Conservation (phyloP, 179 eudicot genomes). For the Vitellaria paradoxa region DNA sequence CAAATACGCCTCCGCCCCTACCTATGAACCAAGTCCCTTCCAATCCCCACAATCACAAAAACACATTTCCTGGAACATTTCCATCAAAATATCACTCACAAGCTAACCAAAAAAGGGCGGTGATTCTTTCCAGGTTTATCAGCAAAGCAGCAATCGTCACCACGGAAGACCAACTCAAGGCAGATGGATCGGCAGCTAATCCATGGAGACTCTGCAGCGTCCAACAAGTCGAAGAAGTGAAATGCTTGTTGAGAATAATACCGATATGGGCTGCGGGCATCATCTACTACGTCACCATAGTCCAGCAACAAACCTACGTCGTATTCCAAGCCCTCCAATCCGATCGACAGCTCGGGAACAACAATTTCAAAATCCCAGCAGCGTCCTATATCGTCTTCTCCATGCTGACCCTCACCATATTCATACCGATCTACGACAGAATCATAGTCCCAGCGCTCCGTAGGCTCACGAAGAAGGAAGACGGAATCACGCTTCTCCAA, state of each 20-base stretch:
- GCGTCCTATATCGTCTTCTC: constrained; percentile 60
- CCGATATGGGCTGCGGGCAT: constrained; percentile 71
- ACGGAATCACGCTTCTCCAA: constrained; percentile 65
- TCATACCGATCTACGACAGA: constrained; percentile 72
- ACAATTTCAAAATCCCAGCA: constrained; percentile 57
- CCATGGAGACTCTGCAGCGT: constrained; percentile 69
- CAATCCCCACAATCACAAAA: too few species aligned
- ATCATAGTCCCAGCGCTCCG: constrained; percentile 48
- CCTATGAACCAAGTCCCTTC: too few species aligned
- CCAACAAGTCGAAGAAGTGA: constrained; percentile 73
- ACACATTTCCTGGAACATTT: too few species aligned
- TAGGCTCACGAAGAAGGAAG: constrained; percentile 37
- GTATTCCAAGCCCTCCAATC: constrained; percentile 83
- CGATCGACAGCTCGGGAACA: constrained; percentile 34
- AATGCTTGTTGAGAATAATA: constrained; percentile 61
- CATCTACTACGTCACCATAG: constrained; percentile 29
- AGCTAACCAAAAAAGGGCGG: not conserved
- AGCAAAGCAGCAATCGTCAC: constrained; percentile 65
- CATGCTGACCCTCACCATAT: constrained; percentile 55
- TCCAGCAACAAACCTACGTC: constrained; percentile 41
- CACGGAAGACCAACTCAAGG: constrained; percentile 5
- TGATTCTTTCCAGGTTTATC: constrained; percentile 39
- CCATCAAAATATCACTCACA: not conserved
- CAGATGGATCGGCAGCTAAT: constrained; percentile 56
- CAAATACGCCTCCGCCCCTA: too few species aligned